phyloP scores from a whole-genome alignment of 257 asterid species.

The Nicotiana noctiflora region DNA sequence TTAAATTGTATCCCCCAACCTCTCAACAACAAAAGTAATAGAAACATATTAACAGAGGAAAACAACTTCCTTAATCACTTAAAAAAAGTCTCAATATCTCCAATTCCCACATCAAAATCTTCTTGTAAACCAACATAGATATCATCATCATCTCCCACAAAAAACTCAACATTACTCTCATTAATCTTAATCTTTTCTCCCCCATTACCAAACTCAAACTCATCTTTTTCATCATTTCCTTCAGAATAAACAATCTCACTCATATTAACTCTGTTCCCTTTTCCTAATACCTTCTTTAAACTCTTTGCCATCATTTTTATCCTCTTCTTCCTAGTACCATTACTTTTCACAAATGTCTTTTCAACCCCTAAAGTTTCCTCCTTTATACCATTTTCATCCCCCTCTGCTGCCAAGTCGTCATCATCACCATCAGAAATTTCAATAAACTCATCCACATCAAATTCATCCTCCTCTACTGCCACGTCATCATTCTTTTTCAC shows the following conservation, averaged over 20 bases:
- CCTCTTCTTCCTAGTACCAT: constrained; percentile 20
- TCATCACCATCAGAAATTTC: constrained; percentile 20
- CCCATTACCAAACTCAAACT: background rate
- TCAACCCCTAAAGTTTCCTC: background rate
- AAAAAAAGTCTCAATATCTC: background rate
- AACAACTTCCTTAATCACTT: background rate
- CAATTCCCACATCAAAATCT: background rate
- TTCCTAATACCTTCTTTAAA: constrained; percentile 42
- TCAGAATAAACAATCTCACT: background rate
- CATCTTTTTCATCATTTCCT: constrained; percentile 4
- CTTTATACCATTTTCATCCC: background rate
- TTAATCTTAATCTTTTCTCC: background rate
- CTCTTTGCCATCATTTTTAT: constrained; percentile 27
- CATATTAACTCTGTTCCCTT: constrained; percentile 26
- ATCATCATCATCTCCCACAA: constrained; percentile 13
- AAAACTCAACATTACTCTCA: constrained; percentile 9
- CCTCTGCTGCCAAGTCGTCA: background rate
- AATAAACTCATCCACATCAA: background rate
- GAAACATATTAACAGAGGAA: background rate
- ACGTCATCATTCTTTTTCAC: background rate
- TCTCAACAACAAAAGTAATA: background rate
- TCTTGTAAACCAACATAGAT: constrained; percentile 20
- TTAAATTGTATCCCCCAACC: background rate
- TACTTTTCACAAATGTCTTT: background rate
- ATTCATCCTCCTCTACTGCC: background rate